Base-by-base conservation (phyloP, 495 filamentous ascomycete genomes). In the Talaromyces adpressus region DNA sequence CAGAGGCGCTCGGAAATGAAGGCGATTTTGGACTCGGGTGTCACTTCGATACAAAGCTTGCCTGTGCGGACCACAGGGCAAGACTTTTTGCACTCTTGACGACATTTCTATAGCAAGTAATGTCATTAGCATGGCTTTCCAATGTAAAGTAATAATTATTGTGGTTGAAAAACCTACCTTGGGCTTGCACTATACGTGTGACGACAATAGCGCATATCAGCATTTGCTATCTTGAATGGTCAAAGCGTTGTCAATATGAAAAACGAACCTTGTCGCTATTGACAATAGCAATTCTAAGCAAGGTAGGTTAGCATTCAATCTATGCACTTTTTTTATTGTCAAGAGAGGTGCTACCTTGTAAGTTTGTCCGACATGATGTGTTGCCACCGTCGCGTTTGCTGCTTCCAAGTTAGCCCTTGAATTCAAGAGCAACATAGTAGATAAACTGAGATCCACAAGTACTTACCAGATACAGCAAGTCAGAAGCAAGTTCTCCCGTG, bases 1-100 rank as follows among this genome's bases (percentile, higher is more conserved):
- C 92, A 97, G 39, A 96, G 84, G 58, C 84, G 84, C 73, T 98
- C 94, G 59, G 93, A 97, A 69, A 98, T 98, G 83, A 98, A 98
- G 69, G 94, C 95, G 69, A 98, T 92, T 71, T 92, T 94, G 58
- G 93, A 96, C 59, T 91, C 87, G 63, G 91, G 82, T 47, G 84
- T 84, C 67, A 98, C 94, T 82, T 98, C 91, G 70, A 96, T 93
- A 77, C 94, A 98, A 62, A 98, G 89, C 82, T 96, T 97, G 76
- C 94, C 95, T 36, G 91, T 94, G 47, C 94, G 89, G 62, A 98
- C 94, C 52, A 98, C 92, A n/a, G 95, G 94, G 74, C 94, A 98
- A 6, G 92, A 91, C 76, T 97, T 97, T 79, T 98, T 98, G 85
- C 95, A 98, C 79, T 98, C 94, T 81, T 98, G 94, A 67, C 92